These are phyloP conservation scores for Globomyces pollinis-pini DNA, from an alignment of 192 early-diverging fungal species.

Conservation along the genomic window DNA sequence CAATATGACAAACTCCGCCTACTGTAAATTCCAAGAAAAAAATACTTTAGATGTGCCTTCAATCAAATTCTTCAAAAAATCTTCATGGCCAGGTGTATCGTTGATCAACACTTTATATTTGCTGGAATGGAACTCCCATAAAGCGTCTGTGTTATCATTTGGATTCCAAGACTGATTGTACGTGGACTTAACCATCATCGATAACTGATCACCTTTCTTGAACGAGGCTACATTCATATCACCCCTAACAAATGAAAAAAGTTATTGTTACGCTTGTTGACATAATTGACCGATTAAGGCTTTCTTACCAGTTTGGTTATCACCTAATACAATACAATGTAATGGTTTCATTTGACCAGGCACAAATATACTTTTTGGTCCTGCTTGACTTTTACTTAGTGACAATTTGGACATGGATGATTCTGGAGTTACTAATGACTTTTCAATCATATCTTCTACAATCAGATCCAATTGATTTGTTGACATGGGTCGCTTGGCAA, in stretches of 20 bases:
- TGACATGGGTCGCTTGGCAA: too few relatives aligned
- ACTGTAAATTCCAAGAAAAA: not conserved
- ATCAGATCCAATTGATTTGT: too few relatives aligned
- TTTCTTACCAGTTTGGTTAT: not conserved
- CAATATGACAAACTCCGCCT: not conserved
- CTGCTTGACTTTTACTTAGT: too few relatives aligned
- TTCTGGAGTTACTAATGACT: too few relatives aligned
- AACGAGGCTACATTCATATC: not conserved
- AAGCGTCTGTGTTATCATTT: not conserved
- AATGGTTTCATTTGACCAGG: too few relatives aligned
- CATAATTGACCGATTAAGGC: not conserved
- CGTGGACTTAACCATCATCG: not conserved
- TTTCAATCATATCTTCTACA: too few relatives aligned
- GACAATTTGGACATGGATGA: too few relatives aligned
- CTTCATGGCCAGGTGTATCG: slow-evolving; percentile 1
- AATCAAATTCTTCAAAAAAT: not conserved
- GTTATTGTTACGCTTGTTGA: not conserved
- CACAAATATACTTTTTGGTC: too few relatives aligned
- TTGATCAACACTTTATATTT: not conserved
- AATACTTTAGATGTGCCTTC: not conserved
- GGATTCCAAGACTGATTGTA: not conserved
- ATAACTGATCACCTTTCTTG: not conserved
- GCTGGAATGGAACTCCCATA: not conserved
- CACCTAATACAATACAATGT: not conserved
- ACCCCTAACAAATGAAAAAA: not conserved